Percentiles rank a stretch among this genome's conserved stretches.
These are phyloP conservation scores for Daldinia grandis DNA, from an alignment of 495 filamentous ascomycete genomes.

Conservation along the genomic window DNA sequence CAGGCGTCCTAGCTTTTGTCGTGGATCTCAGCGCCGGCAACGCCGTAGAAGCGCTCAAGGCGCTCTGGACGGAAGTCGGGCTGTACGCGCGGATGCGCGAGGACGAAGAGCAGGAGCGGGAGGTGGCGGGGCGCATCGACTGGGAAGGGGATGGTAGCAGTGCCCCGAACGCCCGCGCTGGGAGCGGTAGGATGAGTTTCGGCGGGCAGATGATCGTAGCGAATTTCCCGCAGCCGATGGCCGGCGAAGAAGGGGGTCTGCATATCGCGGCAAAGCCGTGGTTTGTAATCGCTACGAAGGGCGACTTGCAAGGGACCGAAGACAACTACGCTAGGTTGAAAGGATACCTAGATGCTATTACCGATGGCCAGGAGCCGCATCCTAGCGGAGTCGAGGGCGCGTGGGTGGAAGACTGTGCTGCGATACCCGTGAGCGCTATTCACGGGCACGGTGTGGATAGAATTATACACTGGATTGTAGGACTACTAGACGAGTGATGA, in stretches of 20 bases:
- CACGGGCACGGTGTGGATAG: constrained; percentile 80
- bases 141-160: constrained; percentile 48
- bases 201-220: constrained; percentile 47
- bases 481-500: constrained; percentile 65
- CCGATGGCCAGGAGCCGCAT: constrained; percentile 66
- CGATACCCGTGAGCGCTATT: constrained; percentile 90
- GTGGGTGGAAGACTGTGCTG: constrained; percentile 70
- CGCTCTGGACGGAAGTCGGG: constrained; percentile 87
- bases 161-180: neutral
- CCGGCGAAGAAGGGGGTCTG: constrained; percentile 49
- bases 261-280: constrained; percentile 89
- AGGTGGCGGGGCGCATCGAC: constrained; percentile 54
- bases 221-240: constrained; percentile 42
- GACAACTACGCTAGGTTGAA: constrained; percentile 76
- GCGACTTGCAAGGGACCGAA: constrained; percentile 80
- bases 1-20: constrained; percentile 91
- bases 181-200: constrained; percentile 10
- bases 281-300: constrained; percentile 97
- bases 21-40: constrained; percentile 83
- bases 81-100: constrained; percentile 81
- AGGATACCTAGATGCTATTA: constrained; percentile 70
- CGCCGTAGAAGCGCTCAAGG: constrained; percentile 77
- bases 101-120: constrained; percentile 64
- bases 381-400: constrained; percentile 72
- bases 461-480: constrained; percentile 80